These are phyloP conservation scores for Tetradesmus obliquus DNA, from an alignment of 139 green algal genomes.

Conservation along the genomic window DNA sequence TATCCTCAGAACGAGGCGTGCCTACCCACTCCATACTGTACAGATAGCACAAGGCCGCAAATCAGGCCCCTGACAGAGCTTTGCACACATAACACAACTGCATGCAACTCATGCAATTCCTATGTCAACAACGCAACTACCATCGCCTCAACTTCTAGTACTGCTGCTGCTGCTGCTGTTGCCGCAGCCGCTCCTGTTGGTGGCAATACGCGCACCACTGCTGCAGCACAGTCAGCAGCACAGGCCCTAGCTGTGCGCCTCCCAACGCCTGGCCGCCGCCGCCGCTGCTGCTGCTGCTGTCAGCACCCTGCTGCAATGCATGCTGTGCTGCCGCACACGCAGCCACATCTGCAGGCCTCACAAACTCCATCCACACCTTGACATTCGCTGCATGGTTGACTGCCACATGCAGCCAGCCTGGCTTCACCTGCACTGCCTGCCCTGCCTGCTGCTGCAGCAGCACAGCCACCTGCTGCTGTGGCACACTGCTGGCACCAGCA, in stretches of 20 bases:
- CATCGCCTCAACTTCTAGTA: background rate
- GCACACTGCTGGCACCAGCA: no score
- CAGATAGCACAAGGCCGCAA: no score
- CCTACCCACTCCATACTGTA: no score
- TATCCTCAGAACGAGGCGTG: no score
- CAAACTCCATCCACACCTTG: background rate
- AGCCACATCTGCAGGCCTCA: background rate
- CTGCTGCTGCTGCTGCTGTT: background rate
- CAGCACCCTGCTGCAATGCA: background rate
- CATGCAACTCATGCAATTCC: no score
- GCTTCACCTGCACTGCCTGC: background rate
- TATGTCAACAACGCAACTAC: no score
- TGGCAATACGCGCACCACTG: background rate
- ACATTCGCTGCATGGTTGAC: background rate
- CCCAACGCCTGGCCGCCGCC: background rate
- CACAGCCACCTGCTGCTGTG: background rate
- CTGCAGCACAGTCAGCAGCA: background rate
- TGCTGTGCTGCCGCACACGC: background rate
- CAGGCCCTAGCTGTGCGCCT: background rate
- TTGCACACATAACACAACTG: no score
- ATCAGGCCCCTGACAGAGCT: no score
- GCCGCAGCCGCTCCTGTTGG: background rate
- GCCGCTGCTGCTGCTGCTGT: background rate
- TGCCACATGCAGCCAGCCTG: background rate
- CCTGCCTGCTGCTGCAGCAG: background rate